Base-by-base conservation (phyloP, 352 stramenopile genomes). In the Aphanomyces invadans region DNA sequence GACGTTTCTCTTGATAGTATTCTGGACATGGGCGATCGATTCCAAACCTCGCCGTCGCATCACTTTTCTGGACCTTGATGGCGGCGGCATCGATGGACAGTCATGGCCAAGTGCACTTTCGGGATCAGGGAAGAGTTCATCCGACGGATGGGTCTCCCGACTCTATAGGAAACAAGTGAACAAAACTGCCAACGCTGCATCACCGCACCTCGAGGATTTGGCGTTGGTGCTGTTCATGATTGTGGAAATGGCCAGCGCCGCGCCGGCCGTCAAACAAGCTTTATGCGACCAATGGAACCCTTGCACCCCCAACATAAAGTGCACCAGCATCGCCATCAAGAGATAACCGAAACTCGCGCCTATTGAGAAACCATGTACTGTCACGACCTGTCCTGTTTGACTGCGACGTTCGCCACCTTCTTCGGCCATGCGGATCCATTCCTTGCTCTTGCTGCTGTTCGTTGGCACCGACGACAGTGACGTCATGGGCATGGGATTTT, bases 201-300 rank as follows among this genome's bases (percentile, higher is more conserved):
- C 11, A 44, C 9, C 12, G 10, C 31, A 36, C 52, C 31, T 31
- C 12, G 55, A 28, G 4, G 55, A 51, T 32, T 51, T 72, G 70
- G 73, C 70, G 25, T 71, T 70, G 1, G 81, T 87, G 3, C 81
- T 83, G 32, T 91, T 88, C 3, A 92, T 71, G 57, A 92, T 87
- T 11, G 81, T 92, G 7, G 82, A 88, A 56, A 92, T 92, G 15
- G 84, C 84, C 17, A 92, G 75, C 15, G 84, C 84, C 0, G 84
- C 84, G 55, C 84, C 84, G 31, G 89, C 74, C 0, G 84, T 92
- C 51, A 92, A 75, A 62, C 84, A 92, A 69, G 80, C 90, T 69
- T 92, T 92, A 74, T 92, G 84, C 25, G 80, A 78, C 84, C 84
- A 92, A 64, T 92, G 84, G 55, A 92, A 92, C 32, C 81, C 84